Evolutionary conservation across 345 rosid genomes (phyloP).

Genomic region (Erucastrum elatum): DNA sequence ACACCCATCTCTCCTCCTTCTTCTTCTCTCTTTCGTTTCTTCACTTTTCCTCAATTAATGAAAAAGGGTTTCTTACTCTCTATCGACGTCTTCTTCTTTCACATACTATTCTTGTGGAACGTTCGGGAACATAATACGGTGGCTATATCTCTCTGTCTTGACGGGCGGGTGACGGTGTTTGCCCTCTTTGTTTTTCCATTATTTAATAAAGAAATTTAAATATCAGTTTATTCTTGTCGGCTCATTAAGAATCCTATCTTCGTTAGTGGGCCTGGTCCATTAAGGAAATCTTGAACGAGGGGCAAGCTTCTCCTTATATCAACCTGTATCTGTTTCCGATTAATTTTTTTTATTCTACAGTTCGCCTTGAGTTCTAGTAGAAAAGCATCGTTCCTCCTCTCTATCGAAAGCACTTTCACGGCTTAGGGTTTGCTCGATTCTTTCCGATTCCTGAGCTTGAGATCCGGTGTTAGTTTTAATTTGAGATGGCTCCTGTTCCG

Average conservation of each 20-base stretch:
- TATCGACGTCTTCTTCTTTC: constrained; percentile 7
- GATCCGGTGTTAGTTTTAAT: constrained; percentile 16
- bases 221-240: background rate
- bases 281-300: constrained; percentile 27
- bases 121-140: constrained; percentile 34
- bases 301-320: constrained; percentile 23
- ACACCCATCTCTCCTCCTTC: constrained; percentile 49
- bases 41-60: constrained; percentile 21
- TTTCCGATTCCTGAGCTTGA: constrained; percentile 1
- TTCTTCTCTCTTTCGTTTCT: constrained; percentile 37
- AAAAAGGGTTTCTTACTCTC: background rate
- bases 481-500: constrained; percentile 48
- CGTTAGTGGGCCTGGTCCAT: background rate
- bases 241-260: background rate
- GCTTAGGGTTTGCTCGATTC: constrained; percentile 30
- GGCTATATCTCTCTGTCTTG: constrained; percentile 9
- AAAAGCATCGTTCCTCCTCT: constrained; percentile 22
- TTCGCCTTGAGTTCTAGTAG: background rate
- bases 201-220: background rate
- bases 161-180: constrained; percentile 26
- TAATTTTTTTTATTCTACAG: background rate
- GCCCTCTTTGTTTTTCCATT: background rate
- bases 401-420: background rate
- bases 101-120: constrained; percentile 20
- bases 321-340: background rate